These are phyloP conservation scores for Neoconidiobolus thromboides DNA, from an alignment of 371 early-diverging fungal genomes.

Conservation along the genomic window DNA sequence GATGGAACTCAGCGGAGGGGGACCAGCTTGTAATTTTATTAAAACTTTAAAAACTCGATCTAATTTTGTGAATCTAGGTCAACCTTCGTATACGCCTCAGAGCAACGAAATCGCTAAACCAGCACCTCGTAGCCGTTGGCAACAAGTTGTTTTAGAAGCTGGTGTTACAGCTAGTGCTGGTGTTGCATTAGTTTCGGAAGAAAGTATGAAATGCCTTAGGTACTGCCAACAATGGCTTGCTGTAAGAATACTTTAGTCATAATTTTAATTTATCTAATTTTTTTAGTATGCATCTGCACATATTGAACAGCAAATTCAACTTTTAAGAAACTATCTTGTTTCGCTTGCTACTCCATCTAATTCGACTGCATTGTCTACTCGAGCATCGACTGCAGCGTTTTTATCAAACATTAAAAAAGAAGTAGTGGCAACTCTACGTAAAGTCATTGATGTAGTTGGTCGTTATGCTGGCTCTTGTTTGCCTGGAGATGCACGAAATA, in stretches of 20 bases:
- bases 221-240: conserved; percentile 69
- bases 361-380: conserved; percentile 11
- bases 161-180: conserved; percentile 45
- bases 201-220: conserved; percentile 51
- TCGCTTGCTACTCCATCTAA: conserved; percentile 23
- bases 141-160: conserved; percentile 45
- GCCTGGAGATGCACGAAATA: conserved; percentile 63
- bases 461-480: conserved; percentile 72
- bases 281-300: conserved; percentile 57
- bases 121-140: conserved; percentile 35
- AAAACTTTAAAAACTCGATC: neutral
- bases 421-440: conserved; percentile 65
- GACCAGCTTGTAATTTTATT: neutral
- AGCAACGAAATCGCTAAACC: conserved; percentile 7
- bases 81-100: conserved; percentile 4
- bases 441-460: conserved; percentile 71
- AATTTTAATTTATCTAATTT: neutral
- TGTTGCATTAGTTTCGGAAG: conserved; percentile 56
- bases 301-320: conserved; percentile 56
- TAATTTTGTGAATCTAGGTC: neutral
- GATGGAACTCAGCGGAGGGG: neutral
- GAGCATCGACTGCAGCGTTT: conserved; percentile 15
- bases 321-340: conserved; percentile 42
- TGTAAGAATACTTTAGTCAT: conserved; percentile 13
- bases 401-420: conserved; percentile 52